Evolutionary conservation across 495 filamentous ascomycete genomes (phyloP), one percentile per base, ranked within the genome.

Genomic region (Margaritispora aquatica): DNA sequence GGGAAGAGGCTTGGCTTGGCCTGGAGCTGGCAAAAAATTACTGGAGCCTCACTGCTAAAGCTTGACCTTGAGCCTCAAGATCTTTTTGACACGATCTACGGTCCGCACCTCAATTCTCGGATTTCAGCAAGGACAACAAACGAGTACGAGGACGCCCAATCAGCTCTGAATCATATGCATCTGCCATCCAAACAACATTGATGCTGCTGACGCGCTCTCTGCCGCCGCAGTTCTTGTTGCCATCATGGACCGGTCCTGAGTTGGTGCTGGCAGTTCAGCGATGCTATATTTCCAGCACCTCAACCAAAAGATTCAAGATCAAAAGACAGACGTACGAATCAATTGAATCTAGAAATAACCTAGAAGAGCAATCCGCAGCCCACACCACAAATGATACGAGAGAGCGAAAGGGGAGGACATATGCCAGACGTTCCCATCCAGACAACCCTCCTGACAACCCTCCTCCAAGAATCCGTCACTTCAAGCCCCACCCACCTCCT

Each of bases 151-250:
- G 24, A 19, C 51, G 53, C 13, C 19, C 23, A 34, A 41, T 23
- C 49, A 8, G 8, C 49, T 47, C 53, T 55, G 29, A 29, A 57
- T n/a, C 52, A 22, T 5, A 49, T 51, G 47, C 51, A 34, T 26
- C 62, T 59, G 66, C 46, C 36, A 29, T 53, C 26, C 59, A 29
- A 7, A 55, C 47, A 58, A 52, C 55, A 65, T 74, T 73, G 66
- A 77, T 75, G 73, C 70, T 66, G 58, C 57, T 67, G 55, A 66
- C 65, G 67, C 70, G 70, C 50, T 62, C 69, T 20, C 69, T 67
- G 63, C 63, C 69, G 58, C 72, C 67, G 66, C 71, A 68, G 61
- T 69, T 66, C 66, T 64, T 71, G 46, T 63, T 68, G 63, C 69
- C 68, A 57, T 58, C 65, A 68, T 67, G 63, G 62, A 47, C 58